Base-by-base conservation (phyloP, 2,329 filamentous ascomycete genomes). In the Ophiocordyceps sinensis region DNA sequence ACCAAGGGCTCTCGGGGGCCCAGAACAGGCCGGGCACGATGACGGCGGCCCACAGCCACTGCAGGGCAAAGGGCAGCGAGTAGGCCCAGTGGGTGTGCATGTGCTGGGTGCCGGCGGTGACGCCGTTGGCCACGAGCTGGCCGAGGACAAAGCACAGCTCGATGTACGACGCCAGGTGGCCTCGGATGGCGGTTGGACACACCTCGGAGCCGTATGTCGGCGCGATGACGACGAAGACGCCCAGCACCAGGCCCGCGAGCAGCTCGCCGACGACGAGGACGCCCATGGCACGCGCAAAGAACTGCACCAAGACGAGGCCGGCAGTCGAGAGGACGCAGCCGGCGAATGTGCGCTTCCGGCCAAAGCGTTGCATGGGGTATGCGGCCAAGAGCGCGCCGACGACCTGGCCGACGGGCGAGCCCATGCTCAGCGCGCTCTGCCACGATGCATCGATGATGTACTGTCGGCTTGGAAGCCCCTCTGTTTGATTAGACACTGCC, bases 331-430 rank as follows among this genome's bases (percentile, higher is more conserved):
- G 46, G 38, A 68, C 46, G 19, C 68, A 71, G 8, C 46, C 60
- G 17, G 77, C 68, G 47, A 79, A 67, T 7, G 72, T 77, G 52
- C 67, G 68, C 15, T 71, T 48, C 17, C 49, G 50, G 0, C 52
- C 52, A 30, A 49, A 52, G 12, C 42, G 39, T 11, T 52, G 45
- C 55, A 70, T 63, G 0, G 65, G 66, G 38, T 68, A 68, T 1
- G 62, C 65, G 9, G 64, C 66, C 15, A 63, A 56, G 13, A 77
- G 58, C 11, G 72, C 72, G 26, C 73, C 73, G 21, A 75, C 53
- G 8, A 76, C 67, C 49, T 76, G 72, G 1, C 73, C 73, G 21
- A 76, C 61, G 1, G 72, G 71, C 47, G 69, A 73, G 11, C 71
- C 73, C 61, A 75, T 68, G 2, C 60, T 64, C 1, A 70, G 54